Evolutionary conservation across 1,284 basidiomycete species (phyloP).

Genomic region (Ustilago loliicola): DNA sequence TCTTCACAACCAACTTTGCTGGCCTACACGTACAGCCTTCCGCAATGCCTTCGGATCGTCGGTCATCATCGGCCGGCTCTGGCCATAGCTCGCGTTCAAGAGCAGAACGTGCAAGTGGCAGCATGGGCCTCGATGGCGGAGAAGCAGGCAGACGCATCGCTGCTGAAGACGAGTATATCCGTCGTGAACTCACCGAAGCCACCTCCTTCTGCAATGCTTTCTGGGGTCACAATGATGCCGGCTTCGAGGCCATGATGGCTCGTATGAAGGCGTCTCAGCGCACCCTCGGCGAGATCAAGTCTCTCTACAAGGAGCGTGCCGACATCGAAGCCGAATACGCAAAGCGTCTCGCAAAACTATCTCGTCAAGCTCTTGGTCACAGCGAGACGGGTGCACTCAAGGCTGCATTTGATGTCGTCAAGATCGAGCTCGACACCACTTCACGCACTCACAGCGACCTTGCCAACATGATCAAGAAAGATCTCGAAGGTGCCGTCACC

Average conservation of each 20-base stretch:
- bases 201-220: slow-evolving; percentile 95
- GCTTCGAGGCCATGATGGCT: slow-evolving; percentile 89
- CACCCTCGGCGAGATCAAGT: slow-evolving; percentile 87
- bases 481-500: slow-evolving; percentile 77
- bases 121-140: slow-evolving; percentile 60
- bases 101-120: slow-evolving; percentile 41
- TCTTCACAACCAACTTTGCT: neutral
- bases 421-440: slow-evolving; percentile 86
- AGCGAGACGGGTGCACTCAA: slow-evolving; percentile 94
- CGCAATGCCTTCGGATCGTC: slow-evolving; percentile 55
- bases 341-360: slow-evolving; percentile 84
- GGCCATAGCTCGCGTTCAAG: slow-evolving; percentile 51
- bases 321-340: slow-evolving; percentile 95
- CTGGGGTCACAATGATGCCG: slow-evolving; percentile 82
- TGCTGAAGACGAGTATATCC: slow-evolving; percentile 61
- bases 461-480: slow-evolving; percentile 80
- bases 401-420: slow-evolving; percentile 81
- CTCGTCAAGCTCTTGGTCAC: slow-evolving; percentile 82
- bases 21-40: neutral
- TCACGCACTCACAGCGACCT: slow-evolving; percentile 79
- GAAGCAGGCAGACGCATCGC: slow-evolving; percentile 58
- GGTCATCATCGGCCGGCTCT: slow-evolving; percentile 53
- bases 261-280: slow-evolving; percentile 86
- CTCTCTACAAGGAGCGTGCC: slow-evolving; percentile 89
- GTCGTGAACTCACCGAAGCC: slow-evolving; percentile 69